These are phyloP conservation scores for Bretziella fagacearum DNA, from an alignment of 2,329 filamentous ascomycete species.

Conservation along the genomic window DNA sequence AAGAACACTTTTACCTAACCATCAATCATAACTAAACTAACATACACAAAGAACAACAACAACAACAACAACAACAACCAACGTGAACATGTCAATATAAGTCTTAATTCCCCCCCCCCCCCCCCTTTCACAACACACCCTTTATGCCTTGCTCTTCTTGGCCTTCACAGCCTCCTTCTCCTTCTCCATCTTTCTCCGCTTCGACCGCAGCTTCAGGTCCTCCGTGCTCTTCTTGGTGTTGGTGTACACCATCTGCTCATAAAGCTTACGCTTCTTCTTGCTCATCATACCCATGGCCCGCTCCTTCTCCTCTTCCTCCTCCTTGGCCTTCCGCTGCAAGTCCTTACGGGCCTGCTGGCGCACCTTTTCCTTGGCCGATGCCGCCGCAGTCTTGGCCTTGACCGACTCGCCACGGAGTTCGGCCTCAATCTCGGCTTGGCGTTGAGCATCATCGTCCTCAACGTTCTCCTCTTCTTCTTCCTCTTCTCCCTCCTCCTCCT, in stretches of 20 bases:
- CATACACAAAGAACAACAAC: conserved; percentile 7
- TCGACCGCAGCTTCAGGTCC: conserved; percentile 69
- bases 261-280: conserved; percentile 92
- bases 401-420: conserved; percentile 59
- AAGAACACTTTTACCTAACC: conserved; percentile 13
- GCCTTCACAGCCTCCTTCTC: conserved; percentile 23
- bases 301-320: conserved; percentile 76
- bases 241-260: conserved; percentile 93
- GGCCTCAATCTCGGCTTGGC: conserved; percentile 83
- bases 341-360: conserved; percentile 56
- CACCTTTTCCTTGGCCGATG: conserved; percentile 37
- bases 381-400: conserved; percentile 27
- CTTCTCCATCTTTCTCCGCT: conserved; percentile 81
- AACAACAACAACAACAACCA: conserved; percentile 5
- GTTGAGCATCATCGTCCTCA: conserved; percentile 28
- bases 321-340: conserved; percentile 50
- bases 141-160: conserved; percentile 3
- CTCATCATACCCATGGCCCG: conserved; percentile 96
- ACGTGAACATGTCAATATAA: conserved; percentile 8
- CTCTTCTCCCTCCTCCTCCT: conserved; percentile 30
- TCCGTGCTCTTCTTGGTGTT: conserved; percentile 88
- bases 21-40: conserved; percentile 5
- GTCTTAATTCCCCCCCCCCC: no score
- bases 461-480: conserved; percentile 28
- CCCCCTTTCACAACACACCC: not conserved